These are phyloP conservation scores for Symbiotaphrina buchneri DNA, from an alignment of 495 filamentous ascomycete genomes.

Conservation along the genomic window DNA sequence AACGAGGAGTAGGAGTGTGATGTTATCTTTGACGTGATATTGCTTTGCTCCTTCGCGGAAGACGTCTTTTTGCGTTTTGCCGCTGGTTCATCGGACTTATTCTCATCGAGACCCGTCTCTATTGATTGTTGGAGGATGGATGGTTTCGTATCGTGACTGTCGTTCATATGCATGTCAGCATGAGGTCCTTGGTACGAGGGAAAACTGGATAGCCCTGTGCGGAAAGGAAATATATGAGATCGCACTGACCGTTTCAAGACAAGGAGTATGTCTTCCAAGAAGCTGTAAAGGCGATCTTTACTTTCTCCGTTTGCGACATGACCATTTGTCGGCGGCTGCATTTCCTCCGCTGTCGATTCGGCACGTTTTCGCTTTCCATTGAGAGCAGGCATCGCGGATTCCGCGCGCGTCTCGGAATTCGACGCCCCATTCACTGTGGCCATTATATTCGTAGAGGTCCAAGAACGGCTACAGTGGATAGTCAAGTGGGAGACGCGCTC, in stretches of 20 bases:
- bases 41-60: neutral
- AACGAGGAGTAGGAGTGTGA: conserved; percentile 1
- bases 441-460: no score
- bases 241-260: neutral
- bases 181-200: neutral
- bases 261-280: neutral
- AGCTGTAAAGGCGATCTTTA: neutral
- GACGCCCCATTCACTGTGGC: no score
- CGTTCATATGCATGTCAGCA: neutral
- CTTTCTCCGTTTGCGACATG: neutral
- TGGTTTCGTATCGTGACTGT: conserved; percentile 4
- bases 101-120: conserved; percentile 1
- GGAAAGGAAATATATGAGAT: no score
- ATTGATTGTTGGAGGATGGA: conserved; percentile 4
- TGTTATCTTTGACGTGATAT: conserved; percentile 3
- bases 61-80: conserved; percentile 4
- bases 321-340: neutral
- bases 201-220: neutral
- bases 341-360: neutral
- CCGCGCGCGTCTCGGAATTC: no score
- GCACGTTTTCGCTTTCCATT: neutral
- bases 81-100: conserved; percentile 1
- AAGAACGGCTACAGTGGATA: no score
- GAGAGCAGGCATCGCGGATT: neutral
- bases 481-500: no score